phyloP scores from a whole-genome alignment of 73 alveolate genomes.

The Paramecium sonneborni region DNA sequence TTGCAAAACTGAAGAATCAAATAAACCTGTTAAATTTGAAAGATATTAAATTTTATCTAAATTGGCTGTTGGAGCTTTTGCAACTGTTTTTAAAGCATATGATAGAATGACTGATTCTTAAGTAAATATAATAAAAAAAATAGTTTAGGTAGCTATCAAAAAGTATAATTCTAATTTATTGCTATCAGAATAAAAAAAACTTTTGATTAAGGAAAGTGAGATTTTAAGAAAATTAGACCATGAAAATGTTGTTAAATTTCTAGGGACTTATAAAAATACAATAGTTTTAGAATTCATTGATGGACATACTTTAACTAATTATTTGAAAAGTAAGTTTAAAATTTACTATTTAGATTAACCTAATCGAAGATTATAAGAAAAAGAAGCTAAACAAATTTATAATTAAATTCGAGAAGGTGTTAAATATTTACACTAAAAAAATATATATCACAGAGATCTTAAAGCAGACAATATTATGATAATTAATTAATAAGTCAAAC shows the following conservation, averaged over 20 bases:
- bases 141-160: neutral
- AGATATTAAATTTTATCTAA: neutral
- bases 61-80: conserved; percentile 26
- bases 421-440: conserved; percentile 77
- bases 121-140: neutral
- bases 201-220: neutral
- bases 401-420: conserved; percentile 58
- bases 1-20: conserved; percentile 22
- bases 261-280: neutral
- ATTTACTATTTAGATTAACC: neutral
- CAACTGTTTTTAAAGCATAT: neutral
- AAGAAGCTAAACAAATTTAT: conserved; percentile 64
- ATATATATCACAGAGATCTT: conserved; percentile 74
- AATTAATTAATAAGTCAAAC: conserved; percentile 6
- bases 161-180: neutral
- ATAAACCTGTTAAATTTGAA: conserved; percentile 17
- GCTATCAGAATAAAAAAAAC: neutral
- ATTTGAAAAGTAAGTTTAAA: conserved; percentile 29
- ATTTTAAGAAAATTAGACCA: neutral
- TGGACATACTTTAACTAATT: neutral
- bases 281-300: neutral
- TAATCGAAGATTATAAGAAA: conserved; percentile 67
- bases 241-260: neutral
- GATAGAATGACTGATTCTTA: conserved; percentile 3
- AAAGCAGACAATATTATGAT: conserved; percentile 72